phyloP scores from a whole-genome alignment of 2,329 filamentous ascomycete species.

The Trichoderma hamatum region DNA sequence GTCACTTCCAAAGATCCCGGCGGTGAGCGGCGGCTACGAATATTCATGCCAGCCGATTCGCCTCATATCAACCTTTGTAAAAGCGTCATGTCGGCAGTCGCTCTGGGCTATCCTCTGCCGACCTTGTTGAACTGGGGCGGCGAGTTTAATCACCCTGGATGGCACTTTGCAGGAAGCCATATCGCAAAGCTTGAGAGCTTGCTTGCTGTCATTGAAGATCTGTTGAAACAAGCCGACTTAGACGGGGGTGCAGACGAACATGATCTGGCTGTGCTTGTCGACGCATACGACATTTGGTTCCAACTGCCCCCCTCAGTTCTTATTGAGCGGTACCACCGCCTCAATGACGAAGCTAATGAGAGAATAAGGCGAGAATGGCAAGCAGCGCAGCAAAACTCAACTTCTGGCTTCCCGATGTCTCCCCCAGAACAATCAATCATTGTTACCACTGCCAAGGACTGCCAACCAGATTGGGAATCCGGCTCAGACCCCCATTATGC shows the following conservation, averaged over 20 bases:
- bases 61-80: slow-evolving; percentile 44
- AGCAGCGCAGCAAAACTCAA: slow-evolving; percentile 3
- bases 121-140: slow-evolving; percentile 44
- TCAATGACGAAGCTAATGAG: slow-evolving; percentile 34
- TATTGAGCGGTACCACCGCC: slow-evolving; percentile 39
- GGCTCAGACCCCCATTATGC: slow-evolving; percentile 43
- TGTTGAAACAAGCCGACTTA: not conserved
- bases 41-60: slow-evolving; percentile 45
- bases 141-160: slow-evolving; percentile 43
- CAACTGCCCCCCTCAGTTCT: slow-evolving; percentile 45
- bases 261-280: slow-evolving; percentile 41
- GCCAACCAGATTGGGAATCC: slow-evolving; percentile 39
- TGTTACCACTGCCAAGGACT: slow-evolving; percentile 41
- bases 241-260: slow-evolving; percentile 10
- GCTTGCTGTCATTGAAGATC: slow-evolving; percentile 35
- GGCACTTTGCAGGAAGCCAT: slow-evolving; percentile 45
- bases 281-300: slow-evolving; percentile 46
- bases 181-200: slow-evolving; percentile 43
- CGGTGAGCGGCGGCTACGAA: slow-evolving; percentile 36
- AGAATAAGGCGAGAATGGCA: slow-evolving; percentile 30
- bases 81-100: slow-evolving; percentile 45
- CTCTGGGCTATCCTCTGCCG: slow-evolving; percentile 44
- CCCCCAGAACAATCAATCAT: slow-evolving; percentile 36
- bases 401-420: slow-evolving; percentile 25
- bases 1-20: not conserved